Percentiles rank a stretch among this genome's conserved stretches.
Evolutionary conservation across 139 green algal species (phyloP).

Genomic region (Auxenochlorella pyrenoidosa): DNA sequence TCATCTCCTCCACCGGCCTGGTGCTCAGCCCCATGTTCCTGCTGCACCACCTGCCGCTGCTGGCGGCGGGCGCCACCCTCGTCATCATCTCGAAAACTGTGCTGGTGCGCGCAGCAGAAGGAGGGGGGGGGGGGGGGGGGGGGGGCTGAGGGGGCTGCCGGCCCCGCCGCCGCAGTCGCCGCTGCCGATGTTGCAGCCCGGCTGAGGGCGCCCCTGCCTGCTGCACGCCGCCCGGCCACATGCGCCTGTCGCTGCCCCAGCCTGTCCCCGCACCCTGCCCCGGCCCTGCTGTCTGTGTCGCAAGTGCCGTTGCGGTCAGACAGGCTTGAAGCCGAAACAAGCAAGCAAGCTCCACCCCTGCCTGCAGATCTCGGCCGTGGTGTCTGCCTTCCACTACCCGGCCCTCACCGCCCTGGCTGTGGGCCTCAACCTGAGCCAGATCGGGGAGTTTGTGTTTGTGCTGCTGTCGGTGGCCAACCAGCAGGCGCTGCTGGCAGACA

Average conservation of each 20-base stretch:
- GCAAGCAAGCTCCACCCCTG: too few species aligned
- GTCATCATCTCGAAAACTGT: constrained; percentile 84
- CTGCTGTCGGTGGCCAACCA: constrained; percentile 87
- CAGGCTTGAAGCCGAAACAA: too few species aligned
- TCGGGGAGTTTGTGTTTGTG: constrained; percentile 97
- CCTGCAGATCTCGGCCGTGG: constrained; percentile 73
- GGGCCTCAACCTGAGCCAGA: constrained; percentile 88
- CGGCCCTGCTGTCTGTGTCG: too few species aligned
- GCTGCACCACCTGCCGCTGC: constrained; percentile 80
- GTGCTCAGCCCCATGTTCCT: constrained; percentile 89
- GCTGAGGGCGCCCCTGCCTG: too few species aligned
- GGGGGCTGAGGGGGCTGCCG: too few species aligned
- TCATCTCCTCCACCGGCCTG: constrained; percentile 94
- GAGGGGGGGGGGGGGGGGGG: too few species aligned
- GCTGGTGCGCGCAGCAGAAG: constrained; percentile 63
- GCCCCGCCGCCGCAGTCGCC: too few species aligned
- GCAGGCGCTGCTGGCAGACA: constrained; percentile 77
- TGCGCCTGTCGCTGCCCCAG: too few species aligned
- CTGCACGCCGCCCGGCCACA: too few species aligned
- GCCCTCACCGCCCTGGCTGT: constrained; percentile 70
- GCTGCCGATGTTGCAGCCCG: too few species aligned
- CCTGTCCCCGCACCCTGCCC: background rate
- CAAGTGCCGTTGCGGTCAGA: too few species aligned
- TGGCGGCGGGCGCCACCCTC: constrained; percentile 70
- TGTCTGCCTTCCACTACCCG: constrained; percentile 78